phyloP scores from a whole-genome alignment of 192 early-diverging fungal species.

The Coemansia sp. region DNA sequence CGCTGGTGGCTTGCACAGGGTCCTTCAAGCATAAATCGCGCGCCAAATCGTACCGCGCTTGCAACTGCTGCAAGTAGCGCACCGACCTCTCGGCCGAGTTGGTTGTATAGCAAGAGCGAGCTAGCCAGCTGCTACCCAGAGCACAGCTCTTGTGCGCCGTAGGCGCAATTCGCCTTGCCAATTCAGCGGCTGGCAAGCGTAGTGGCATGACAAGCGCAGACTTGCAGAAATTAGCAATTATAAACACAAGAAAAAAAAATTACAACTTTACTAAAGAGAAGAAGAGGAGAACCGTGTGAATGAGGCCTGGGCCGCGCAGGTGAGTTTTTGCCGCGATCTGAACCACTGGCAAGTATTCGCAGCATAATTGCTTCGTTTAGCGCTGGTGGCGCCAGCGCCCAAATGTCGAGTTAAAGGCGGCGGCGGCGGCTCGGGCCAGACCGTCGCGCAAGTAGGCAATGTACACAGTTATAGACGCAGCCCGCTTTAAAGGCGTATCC shows the following conservation, averaged over 20 bases:
- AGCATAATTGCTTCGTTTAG: not conserved
- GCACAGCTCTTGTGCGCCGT: not conserved
- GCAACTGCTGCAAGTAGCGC: conserved; percentile 15
- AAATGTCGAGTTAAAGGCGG: conserved; percentile 3
- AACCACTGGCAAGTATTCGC: not conserved
- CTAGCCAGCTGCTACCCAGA: not conserved
- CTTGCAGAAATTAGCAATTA: no score
- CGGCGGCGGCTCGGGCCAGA: not conserved
- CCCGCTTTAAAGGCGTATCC: not conserved
- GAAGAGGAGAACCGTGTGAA: not conserved
- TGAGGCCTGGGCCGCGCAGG: no score
- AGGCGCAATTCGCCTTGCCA: not conserved
- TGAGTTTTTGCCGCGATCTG: not conserved
- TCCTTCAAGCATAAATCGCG: conserved; percentile 29
- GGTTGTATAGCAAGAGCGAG: not conserved
- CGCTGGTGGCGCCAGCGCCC: conserved; percentile 4
- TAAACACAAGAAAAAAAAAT: not conserved
- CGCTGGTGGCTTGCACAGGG: conserved; percentile 25
- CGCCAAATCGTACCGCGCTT: conserved; percentile 22
- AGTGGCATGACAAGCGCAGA: not conserved
- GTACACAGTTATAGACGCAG: not conserved
- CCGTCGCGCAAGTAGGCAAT: not conserved
- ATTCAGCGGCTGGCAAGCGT: not conserved
- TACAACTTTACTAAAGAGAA: not conserved
- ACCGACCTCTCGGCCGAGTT: not conserved